Evolutionary conservation across 2,329 filamentous ascomycete genomes (phyloP).

Genomic region (Samsoniella hepiali): DNA sequence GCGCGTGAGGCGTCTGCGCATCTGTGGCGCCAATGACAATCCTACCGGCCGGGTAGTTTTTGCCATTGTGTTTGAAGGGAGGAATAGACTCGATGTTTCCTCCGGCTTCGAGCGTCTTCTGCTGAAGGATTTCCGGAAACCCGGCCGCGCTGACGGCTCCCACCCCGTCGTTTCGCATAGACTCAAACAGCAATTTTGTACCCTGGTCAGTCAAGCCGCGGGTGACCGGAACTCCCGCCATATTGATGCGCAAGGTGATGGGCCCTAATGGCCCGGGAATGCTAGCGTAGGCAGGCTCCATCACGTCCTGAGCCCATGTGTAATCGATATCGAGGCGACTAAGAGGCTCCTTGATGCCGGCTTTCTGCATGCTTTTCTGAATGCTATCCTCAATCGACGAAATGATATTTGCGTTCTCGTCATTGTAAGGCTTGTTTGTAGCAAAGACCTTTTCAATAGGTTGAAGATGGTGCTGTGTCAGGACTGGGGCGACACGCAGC

Average conservation of each 20-base stretch:
- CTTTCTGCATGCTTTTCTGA: neutral
- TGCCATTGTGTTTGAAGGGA: neutral
- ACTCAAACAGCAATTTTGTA: no score
- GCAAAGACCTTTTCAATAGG: neutral
- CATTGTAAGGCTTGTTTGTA: no score
- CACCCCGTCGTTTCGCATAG: no score
- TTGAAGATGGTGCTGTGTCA: neutral
- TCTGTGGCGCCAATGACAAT: neutral
- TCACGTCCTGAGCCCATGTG: neutral
- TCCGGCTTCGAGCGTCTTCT: neutral
- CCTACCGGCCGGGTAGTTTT: neutral
- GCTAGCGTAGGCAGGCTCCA: conserved; percentile 3
- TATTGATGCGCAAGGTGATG: conserved; percentile 13
- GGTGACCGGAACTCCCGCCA: no score
- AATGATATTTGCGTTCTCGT: no score
- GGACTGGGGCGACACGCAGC: neutral
- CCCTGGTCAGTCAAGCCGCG: no score
- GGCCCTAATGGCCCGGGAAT: conserved; percentile 1
- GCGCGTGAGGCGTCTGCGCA: neutral
- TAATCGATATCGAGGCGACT: neutral
- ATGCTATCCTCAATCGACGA: neutral
- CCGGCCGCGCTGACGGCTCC: no score
- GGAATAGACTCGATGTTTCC: neutral
- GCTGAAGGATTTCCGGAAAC: no score
- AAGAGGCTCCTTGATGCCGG: neutral